phyloP scores from a whole-genome alignment of 1,139 yeast species.

The Magnusiomyces suaveolens region DNA sequence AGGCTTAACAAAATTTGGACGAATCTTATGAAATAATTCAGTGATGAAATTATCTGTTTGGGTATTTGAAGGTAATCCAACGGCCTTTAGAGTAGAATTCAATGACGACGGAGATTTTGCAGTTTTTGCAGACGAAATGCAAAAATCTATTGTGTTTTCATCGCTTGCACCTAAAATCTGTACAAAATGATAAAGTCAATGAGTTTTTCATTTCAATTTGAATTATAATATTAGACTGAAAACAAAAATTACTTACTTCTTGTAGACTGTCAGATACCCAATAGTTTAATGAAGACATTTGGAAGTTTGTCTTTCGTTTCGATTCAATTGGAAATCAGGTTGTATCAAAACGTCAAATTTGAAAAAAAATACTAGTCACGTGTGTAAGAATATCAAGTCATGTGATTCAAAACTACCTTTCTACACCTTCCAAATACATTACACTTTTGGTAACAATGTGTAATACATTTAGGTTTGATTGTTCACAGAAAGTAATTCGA shows the following conservation, averaged over 20 bases:
- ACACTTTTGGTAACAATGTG: background rate
- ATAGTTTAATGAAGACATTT: slow-evolving; percentile 13
- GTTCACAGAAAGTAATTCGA: background rate
- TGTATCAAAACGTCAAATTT: background rate
- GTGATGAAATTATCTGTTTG: slow-evolving; percentile 22
- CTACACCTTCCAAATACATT: background rate
- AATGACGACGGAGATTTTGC: slow-evolving; percentile 22
- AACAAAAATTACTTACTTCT: slow-evolving; percentile 8
- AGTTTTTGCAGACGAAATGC: slow-evolving; percentile 26
- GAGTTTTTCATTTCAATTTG: background rate
- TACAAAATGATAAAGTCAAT: background rate
- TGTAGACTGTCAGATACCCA: slow-evolving; percentile 26
- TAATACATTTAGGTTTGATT: background rate
- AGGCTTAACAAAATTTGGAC: slow-evolving; percentile 4
- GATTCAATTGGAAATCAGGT: background rate
- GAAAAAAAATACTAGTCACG: background rate
- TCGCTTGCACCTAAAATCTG: slow-evolving; percentile 26
- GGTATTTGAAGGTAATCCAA: slow-evolving; percentile 25
- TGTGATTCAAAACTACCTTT: background rate
- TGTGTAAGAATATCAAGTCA: background rate
- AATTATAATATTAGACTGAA: background rate
- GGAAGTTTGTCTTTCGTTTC: background rate
- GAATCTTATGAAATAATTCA: slow-evolving; percentile 21
- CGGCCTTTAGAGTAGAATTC: slow-evolving; percentile 20
- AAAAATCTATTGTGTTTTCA: slow-evolving; percentile 26